phyloP scores from a whole-genome alignment of 1,284 basidiomycete species.

The Leccinum subrobustum region DNA sequence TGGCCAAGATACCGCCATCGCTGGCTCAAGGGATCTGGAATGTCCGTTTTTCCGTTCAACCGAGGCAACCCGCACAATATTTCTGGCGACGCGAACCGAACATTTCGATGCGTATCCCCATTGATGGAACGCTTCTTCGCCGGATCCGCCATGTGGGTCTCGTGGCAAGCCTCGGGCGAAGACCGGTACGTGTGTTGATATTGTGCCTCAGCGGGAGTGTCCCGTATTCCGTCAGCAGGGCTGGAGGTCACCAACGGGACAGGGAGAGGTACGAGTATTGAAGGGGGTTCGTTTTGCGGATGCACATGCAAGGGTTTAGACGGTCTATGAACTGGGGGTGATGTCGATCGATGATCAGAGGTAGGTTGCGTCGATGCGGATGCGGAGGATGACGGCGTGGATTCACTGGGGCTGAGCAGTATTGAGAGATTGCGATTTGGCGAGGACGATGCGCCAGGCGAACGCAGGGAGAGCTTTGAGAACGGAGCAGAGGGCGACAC shows the following conservation, averaged over 20 bases:
- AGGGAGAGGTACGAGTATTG: conserved; percentile 5
- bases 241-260: conserved; percentile 1
- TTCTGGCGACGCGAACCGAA: conserved; percentile 34
- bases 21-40: not conserved
- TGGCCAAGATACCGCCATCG: not conserved
- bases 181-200: conserved; percentile 22
- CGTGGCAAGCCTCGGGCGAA: conserved; percentile 21
- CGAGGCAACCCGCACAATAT: conserved; percentile 19
- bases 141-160: conserved; percentile 5
- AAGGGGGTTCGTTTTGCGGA: conserved; percentile 23
- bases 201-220: conserved; percentile 30
- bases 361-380: too few relatives aligned
- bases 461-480: conserved; percentile 38
- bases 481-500: conserved; percentile 39
- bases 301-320: conserved; percentile 32
- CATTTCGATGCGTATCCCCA: conserved; percentile 24
- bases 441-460: conserved; percentile 24
- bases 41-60: conserved; percentile 11
- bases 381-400: not conserved
- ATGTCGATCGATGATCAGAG: conserved; percentile 12
- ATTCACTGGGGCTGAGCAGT: conserved; percentile 8
- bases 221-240: conserved; percentile 8
- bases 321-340: conserved; percentile 18
- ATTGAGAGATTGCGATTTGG: conserved; percentile 9
- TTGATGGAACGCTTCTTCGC: conserved; percentile 16